Base-by-base conservation (phyloP, 2,329 filamentous ascomycete genomes). In the Akanthomyces uredinophilus region DNA sequence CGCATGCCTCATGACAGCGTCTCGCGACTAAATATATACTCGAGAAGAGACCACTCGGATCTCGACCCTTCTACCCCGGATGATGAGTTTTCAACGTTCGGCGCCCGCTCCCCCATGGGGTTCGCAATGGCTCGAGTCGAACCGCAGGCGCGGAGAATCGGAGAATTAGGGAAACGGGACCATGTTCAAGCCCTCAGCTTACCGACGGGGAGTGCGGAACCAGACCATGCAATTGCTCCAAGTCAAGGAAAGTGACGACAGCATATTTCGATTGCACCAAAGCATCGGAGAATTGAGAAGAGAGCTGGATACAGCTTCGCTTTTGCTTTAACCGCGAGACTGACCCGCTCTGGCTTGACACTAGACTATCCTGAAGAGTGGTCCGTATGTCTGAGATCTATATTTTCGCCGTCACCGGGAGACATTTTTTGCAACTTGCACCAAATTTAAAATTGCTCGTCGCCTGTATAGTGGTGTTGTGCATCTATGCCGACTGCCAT, bases 111-210 rank as follows among this genome's bases (percentile, higher is more conserved):
- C 61, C 39, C 55, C 61, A 59, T 32, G 61, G 61, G 61, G 55
- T 58, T 54, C 24, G 20, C 18, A 18, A 35, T 51, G 29, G 35
- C 14, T 20, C 5, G 10, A 13, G 43, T 20, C 18, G 57, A 14
- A 13, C 10, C 4, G 24, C 39, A 16, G n/a, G n/a, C 3, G 37
- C 37, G n/a, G 41, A n/a, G 18, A 3, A 24, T 53, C 62, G 56
- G 56, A 60, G 62, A 63, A 60, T 35, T 56, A 51, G 62, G 11
- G 51, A 60, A 47, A 22, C 5, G 39, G 22, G 24, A 32, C 41
- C 5, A 2, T 5, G 6, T 29, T 32, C 24, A n/a, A 14, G 7
- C 8, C 8, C 41, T 35, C 22, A 22, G 47, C 37, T 46, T 2
- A 46, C 18, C 14, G n/a, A 41, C 43, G 57, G 35, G 11, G 39